phyloP scores from a whole-genome alignment of 805 yeast species.

The Maudiozyma pseudohumilis region DNA sequence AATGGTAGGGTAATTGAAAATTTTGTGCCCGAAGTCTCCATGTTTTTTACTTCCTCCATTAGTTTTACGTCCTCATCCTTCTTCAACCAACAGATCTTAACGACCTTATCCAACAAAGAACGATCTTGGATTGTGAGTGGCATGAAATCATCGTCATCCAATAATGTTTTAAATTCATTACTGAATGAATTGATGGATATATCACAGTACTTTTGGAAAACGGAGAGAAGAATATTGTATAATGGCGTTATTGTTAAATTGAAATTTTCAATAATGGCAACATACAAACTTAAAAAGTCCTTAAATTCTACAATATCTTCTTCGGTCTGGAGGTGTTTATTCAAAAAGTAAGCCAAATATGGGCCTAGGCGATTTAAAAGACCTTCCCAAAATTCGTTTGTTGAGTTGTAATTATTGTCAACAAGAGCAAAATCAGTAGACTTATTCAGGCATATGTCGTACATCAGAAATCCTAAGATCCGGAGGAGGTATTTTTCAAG shows the following conservation, averaged over 20 bases:
- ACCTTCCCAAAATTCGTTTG: constrained; percentile 70
- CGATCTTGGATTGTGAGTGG: constrained; percentile 62
- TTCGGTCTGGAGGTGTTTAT: constrained; percentile 33
- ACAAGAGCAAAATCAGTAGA: constrained; percentile 58
- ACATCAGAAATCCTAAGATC: constrained; percentile 64
- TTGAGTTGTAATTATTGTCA: constrained; percentile 40
- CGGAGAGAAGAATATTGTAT: constrained; percentile 47
- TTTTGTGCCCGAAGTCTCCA: constrained; percentile 13
- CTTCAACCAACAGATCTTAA: constrained; percentile 61
- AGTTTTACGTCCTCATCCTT: constrained; percentile 33
- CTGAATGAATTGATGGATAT: constrained; percentile 46
- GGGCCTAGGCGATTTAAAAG: constrained; percentile 51
- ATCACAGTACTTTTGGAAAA: constrained; percentile 54
- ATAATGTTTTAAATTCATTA: constrained; percentile 47
- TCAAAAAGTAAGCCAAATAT: constrained; percentile 39
- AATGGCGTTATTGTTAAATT: constrained; percentile 50
- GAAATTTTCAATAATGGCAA: constrained; percentile 68
- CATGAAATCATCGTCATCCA: constrained; percentile 79
- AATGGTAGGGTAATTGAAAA: constrained; percentile 72
- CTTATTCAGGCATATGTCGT: constrained; percentile 59
- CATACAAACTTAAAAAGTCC: constrained; percentile 55
- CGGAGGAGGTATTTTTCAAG: constrained; percentile 49
- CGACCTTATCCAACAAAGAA: constrained; percentile 51
- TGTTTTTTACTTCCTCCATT: constrained; percentile 2
- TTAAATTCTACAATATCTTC: constrained; percentile 46